Conservation (phyloP, 23 red algal species). For the Cyanidium caldarium region DNA sequence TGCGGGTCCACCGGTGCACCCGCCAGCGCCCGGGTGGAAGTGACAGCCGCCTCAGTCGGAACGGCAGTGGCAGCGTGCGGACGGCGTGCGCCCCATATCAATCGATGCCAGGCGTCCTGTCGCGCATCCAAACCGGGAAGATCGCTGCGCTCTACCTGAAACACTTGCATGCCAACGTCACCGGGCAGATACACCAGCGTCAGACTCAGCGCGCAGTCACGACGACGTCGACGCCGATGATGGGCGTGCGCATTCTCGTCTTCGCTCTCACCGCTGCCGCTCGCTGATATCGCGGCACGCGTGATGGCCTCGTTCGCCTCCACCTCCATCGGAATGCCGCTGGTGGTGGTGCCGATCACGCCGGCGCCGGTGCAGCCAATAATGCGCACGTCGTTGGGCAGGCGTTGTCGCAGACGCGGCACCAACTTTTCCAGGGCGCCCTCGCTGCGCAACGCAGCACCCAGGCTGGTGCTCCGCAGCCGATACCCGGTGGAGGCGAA, state of each 20-base stretch:
- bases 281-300: too few species aligned
- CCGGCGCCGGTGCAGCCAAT: slow-evolving; percentile 44
- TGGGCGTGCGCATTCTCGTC: too few species aligned
- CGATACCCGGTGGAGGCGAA: too few species aligned
- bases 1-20: neutral
- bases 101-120: slow-evolving; percentile 17
- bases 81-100: slow-evolving; percentile 16
- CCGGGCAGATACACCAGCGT: slow-evolving; percentile 27
- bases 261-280: too few species aligned
- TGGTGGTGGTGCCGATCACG: slow-evolving; percentile 19
- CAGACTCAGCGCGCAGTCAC: too few species aligned
- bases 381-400: slow-evolving; percentile 25
- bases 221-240: too few species aligned
- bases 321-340: slow-evolving; percentile 22
- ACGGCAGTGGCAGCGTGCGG: too few species aligned
- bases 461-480: too few species aligned
- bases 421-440: slow-evolving; percentile 29
- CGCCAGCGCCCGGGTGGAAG: neutral
- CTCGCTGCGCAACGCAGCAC: too few species aligned
- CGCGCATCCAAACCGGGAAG: slow-evolving; percentile 32
- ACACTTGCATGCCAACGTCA: slow-evolving; percentile 15
- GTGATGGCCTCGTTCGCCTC: slow-evolving; percentile 15
- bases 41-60: too few species aligned
- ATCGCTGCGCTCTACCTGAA: slow-evolving; percentile 50
- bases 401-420: slow-evolving; percentile 24